Base-by-base conservation (phyloP, 2,329 filamentous ascomycete genomes). In the Colletotrichum musicola region DNA sequence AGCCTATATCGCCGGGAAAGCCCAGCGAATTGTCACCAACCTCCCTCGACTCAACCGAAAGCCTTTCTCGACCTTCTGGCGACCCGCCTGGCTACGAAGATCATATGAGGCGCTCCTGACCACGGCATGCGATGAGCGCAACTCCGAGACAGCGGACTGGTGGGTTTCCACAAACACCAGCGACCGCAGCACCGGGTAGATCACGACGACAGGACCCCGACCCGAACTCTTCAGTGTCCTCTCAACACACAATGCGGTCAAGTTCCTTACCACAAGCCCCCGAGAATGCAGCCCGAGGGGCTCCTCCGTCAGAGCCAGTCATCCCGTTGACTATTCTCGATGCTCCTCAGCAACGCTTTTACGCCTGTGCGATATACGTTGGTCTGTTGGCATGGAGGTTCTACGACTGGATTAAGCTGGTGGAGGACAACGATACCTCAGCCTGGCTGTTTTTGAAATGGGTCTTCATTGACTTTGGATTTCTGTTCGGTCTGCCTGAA, bases 361-460 rank as follows among this genome's bases (percentile, higher is more conserved):
- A 97, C 78, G 91, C 94, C 55, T 88, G 92, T 71, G 91, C 89
- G n/a, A 81, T 97, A 72, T 98, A 97, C 78, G 79, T 90, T 49
- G 84, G 87, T 38, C 82, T 99, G 25, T 87, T 93, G 80, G 90
- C 90, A 69, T 98, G 93, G 91, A 91, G 94, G 75, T 81, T 96
- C 40, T 97, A 94, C 79, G 94, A 99, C 82, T 97, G 93, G 84
- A 89, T 90, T 72, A 89, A 88, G 65, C 82, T 95, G 71, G 86
- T 94, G 46, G 91, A 95, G 65, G 92, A 95, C 72, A 93, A 97
- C 72, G 89, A 93, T 67, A 91, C 94, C 75, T 97, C 95, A n/a
- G 91, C 96, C 70, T 92, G 90, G 87, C 86, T 95, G 56, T 98
- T 98, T 77, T 83, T 97, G 76, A 99, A 98, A 87, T 99, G 96